Conservation (phyloP, 2,329 filamentous ascomycete genomes). For the Colletotrichum shisoi region DNA sequence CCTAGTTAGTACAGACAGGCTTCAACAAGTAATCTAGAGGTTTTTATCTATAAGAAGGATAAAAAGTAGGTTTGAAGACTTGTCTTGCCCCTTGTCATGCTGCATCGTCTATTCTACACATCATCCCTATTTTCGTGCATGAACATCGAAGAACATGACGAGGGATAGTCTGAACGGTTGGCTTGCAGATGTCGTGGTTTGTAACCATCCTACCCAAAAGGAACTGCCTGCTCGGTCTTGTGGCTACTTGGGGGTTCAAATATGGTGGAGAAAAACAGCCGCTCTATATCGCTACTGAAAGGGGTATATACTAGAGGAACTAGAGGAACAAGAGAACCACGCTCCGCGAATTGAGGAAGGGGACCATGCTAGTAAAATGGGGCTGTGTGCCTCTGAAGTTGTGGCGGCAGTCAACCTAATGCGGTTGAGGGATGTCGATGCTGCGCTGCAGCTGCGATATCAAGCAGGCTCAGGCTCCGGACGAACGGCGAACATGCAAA, state of each 20-base stretch:
- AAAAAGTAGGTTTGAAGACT: no score
- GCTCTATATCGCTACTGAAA: constrained; percentile 6
- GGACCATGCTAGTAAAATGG: not conserved
- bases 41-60: no score
- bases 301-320: constrained; percentile 10
- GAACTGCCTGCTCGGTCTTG: not conserved
- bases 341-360: not conserved
- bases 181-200: not conserved
- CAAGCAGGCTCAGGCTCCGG: not conserved
- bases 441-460: not conserved
- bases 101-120: no score
- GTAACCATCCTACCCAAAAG: not conserved
- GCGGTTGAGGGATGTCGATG: not conserved
- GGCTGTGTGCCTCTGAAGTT: not conserved
- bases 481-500: not conserved
- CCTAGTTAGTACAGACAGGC: not conserved
- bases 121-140: no score
- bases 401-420: not conserved
- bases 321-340: not conserved
- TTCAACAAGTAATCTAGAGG: not conserved
- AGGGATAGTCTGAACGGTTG: not conserved
- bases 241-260: not conserved
- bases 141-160: not conserved
- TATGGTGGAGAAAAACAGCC: not conserved
- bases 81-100: no score